Percentiles rank a stretch among this genome's conserved stretches.
Conservation (phyloP, 129 eudicot genomes). For the Centella asiatica region DNA sequence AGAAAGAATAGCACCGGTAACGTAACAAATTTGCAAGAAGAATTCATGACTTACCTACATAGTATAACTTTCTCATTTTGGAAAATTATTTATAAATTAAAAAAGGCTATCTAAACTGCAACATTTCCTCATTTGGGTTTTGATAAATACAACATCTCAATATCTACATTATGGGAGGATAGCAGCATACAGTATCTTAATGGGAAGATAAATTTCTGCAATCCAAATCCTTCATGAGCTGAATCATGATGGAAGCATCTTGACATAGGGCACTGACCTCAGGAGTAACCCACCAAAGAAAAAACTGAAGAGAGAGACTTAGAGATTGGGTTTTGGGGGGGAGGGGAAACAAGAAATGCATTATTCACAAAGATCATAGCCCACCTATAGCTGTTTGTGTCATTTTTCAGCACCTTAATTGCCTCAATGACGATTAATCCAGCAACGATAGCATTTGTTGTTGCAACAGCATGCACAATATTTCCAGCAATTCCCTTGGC, state of each 20-base stretch:
- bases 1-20: background rate
- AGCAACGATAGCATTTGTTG: slow-evolving; percentile 93
- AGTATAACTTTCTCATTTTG: background rate
- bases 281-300: background rate
- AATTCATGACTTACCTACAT: background rate
- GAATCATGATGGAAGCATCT: background rate
- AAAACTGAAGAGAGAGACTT: background rate
- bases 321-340: background rate
- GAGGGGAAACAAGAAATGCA: background rate
- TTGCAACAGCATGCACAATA: slow-evolving; percentile 98
- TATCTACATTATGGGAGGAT: background rate
- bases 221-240: slow-evolving; percentile 1
- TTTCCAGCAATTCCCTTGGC: slow-evolving; percentile 98
- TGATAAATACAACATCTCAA: background rate
- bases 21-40: background rate
- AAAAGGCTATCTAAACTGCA: background rate
- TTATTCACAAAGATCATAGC: slow-evolving; percentile 12
- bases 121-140: background rate
- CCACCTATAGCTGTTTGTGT: slow-evolving; percentile 65
- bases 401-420: slow-evolving; percentile 75
- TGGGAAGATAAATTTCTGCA: background rate
- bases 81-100: no score
- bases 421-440: slow-evolving; percentile 96
- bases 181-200: background rate
- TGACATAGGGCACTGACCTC: background rate